Conservation (phyloP, 2,329 filamentous ascomycete genomes). For the Furcasterigmium sp. region DNA sequence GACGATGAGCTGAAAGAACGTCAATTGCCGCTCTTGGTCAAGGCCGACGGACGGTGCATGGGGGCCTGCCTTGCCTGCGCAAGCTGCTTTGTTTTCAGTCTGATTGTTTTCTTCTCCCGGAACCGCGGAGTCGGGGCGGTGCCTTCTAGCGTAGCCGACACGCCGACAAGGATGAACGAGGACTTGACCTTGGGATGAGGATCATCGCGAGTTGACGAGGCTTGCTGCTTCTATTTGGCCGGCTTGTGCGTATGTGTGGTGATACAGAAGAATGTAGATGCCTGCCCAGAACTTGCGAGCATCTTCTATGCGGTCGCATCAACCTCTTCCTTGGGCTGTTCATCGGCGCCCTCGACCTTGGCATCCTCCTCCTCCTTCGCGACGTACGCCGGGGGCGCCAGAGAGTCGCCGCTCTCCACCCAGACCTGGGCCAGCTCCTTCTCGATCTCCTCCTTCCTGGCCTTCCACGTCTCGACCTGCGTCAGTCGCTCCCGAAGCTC, state of each 20-base stretch:
- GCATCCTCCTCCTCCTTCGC: constrained; percentile 11
- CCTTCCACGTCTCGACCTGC: constrained; percentile 81
- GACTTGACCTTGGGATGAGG: neutral
- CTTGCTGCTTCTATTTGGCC: too few relatives aligned
- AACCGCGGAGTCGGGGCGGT: too few relatives aligned
- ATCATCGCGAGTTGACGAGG: neutral
- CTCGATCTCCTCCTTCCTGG: constrained; percentile 74
- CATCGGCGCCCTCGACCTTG: constrained; percentile 4
- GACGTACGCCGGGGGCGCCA: constrained; percentile 42
- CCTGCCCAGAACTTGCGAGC: too few relatives aligned
- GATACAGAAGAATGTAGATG: too few relatives aligned
- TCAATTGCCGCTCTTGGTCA: too few relatives aligned
- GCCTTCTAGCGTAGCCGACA: too few relatives aligned
- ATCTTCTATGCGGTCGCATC: neutral
- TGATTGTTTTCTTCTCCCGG: too few relatives aligned
- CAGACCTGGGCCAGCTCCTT: constrained; percentile 65
- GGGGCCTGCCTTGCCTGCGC: too few relatives aligned
- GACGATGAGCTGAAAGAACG: too few relatives aligned
- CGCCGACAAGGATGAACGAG: neutral
- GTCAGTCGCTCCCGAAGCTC: constrained; percentile 76
- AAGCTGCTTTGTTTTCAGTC: too few relatives aligned
- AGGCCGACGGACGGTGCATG: too few relatives aligned
- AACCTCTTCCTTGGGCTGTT: constrained; percentile 6
- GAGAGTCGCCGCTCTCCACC: constrained; percentile 45
- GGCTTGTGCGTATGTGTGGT: too few relatives aligned